These are phyloP conservation scores for Aspergillus sergii DNA, from an alignment of 2,329 filamentous ascomycete genomes.

Conservation along the genomic window DNA sequence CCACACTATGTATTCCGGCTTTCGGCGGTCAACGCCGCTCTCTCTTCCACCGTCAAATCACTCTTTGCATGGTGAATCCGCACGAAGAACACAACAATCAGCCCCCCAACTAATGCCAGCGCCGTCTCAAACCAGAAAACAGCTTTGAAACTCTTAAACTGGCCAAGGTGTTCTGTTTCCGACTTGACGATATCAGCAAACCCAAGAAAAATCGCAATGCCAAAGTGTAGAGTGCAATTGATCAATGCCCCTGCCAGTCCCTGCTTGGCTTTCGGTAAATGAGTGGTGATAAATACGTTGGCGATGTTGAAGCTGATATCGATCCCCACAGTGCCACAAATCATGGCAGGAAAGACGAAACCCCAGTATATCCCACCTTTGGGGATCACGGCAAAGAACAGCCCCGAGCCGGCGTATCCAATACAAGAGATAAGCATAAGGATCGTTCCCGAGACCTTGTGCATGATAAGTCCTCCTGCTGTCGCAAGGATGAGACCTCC, in stretches of 20 bases:
- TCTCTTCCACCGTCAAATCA: background rate
- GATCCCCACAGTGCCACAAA: constrained; percentile 69
- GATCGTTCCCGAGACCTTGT: constrained; percentile 64
- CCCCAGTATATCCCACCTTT: constrained; percentile 66
- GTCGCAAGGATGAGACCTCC: constrained; percentile 69
- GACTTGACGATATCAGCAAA: constrained; percentile 66
- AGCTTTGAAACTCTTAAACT: constrained; percentile 61
- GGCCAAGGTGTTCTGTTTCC: constrained; percentile 49
- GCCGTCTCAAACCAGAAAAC: constrained; percentile 68
- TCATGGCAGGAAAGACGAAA: constrained; percentile 67
- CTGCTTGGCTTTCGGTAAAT: constrained; percentile 66
- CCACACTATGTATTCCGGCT: background rate
- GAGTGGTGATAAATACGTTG: constrained; percentile 77
- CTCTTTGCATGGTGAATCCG: constrained; percentile 3
- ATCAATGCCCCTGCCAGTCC: constrained; percentile 72
- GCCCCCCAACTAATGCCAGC: constrained; percentile 50
- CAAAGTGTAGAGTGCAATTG: constrained; percentile 71
- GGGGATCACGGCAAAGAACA: constrained; percentile 68
- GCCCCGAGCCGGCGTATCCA: constrained; percentile 59
- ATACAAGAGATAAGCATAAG: constrained; percentile 64
- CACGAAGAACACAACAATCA: constrained; percentile 1
- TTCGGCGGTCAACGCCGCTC: background rate
- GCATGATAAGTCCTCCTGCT: constrained; percentile 67
- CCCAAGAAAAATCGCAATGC: constrained; percentile 71
- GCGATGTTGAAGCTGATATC: constrained; percentile 76